phyloP scores from a whole-genome alignment of 108 stramenopile species.

The Nannochloropsis granulata region DNA sequence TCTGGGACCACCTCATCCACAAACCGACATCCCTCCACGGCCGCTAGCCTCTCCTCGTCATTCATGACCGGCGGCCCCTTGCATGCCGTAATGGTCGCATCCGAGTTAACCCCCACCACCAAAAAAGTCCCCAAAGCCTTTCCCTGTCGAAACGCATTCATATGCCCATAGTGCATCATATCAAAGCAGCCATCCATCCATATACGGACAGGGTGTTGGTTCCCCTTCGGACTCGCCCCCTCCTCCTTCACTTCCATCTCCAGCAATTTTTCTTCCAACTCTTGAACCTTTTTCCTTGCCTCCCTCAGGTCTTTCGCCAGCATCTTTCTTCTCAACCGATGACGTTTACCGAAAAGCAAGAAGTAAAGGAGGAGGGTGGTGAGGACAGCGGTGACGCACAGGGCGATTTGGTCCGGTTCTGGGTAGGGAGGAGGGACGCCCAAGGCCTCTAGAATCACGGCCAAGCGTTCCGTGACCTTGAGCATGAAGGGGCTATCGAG shows the following conservation, averaged over 20 bases:
- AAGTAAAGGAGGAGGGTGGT: slow-evolving; percentile 17
- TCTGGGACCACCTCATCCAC: slow-evolving; percentile 91
- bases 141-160: slow-evolving; percentile 97
- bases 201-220: slow-evolving; percentile 40
- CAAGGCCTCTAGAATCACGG: neutral
- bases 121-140: slow-evolving; percentile 79
- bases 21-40: slow-evolving; percentile 90
- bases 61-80: slow-evolving; percentile 84
- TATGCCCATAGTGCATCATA: slow-evolving; percentile 94
- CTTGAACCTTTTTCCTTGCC: slow-evolving; percentile 7
- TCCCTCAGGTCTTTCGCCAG: slow-evolving; percentile 13
- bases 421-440: slow-evolving; percentile 4
- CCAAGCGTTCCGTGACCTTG: neutral
- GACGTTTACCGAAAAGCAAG: slow-evolving; percentile 19
- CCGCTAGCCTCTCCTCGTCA: slow-evolving; percentile 73
- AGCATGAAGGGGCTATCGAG: neutral
- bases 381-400: slow-evolving; percentile 12
- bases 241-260: slow-evolving; percentile 19
- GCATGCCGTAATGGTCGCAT: slow-evolving; percentile 72
- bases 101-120: slow-evolving; percentile 93
- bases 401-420: slow-evolving; percentile 12
- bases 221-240: neutral
- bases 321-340: slow-evolving; percentile 6
- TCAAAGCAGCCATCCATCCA: slow-evolving; percentile 98
- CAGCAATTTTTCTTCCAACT: slow-evolving; percentile 16